Evolutionary conservation across 2,329 filamentous ascomycete species (phyloP).

Genomic region (Trichoderma cornu-damae): DNA sequence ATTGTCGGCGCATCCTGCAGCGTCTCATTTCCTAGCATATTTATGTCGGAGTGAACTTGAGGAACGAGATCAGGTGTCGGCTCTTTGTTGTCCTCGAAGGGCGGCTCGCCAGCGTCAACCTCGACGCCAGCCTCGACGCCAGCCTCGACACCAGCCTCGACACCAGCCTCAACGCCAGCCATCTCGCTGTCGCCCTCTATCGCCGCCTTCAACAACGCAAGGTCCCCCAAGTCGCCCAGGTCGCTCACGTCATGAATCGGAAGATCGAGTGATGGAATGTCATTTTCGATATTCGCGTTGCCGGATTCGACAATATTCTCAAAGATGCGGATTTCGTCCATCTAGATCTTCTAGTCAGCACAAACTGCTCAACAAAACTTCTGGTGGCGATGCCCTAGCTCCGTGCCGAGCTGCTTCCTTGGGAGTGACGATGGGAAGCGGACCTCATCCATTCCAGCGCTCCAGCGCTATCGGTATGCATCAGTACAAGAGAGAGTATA

Average conservation of each 20-base stretch:
- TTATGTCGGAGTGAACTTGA: background rate
- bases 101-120: background rate
- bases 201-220: background rate
- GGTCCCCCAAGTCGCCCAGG: background rate
- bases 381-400: background rate
- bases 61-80: background rate
- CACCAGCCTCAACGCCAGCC: background rate
- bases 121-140: background rate
- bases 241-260: background rate
- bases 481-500: background rate
- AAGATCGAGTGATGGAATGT: background rate
- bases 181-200: background rate
- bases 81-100: background rate
- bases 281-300: background rate
- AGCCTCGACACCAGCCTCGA: background rate
- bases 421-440: background rate
- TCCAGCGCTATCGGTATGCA: background rate
- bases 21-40: background rate
- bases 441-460: background rate
- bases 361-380: background rate
- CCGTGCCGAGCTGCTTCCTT: background rate
- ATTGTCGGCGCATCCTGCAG: background rate
- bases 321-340: conserved; percentile 20
- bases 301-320: background rate
- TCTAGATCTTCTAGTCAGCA: conserved; percentile 9